Evolutionary conservation across 2,329 filamentous ascomycete genomes (phyloP).

Genomic region (Monosporascus sp.): DNA sequence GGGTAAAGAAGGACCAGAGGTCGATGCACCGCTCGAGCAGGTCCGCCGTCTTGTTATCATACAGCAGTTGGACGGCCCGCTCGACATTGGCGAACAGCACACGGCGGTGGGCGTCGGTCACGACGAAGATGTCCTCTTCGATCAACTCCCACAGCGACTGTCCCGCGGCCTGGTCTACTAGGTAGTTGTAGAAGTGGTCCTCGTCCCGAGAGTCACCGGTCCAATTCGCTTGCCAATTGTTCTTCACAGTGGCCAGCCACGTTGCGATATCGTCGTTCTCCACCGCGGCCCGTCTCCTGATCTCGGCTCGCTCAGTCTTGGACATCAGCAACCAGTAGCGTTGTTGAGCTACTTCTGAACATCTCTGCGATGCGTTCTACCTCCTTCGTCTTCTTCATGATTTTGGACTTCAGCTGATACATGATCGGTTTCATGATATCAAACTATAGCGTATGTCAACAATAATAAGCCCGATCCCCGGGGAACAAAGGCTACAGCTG

Average conservation of each 20-base stretch:
- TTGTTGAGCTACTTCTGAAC: no score
- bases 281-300: not conserved
- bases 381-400: no score
- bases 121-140: not conserved
- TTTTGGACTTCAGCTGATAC: no score
- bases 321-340: not conserved
- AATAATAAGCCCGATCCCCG: not conserved
- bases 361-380: no score
- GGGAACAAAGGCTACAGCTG: not conserved
- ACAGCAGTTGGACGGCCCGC: not conserved
- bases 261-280: not conserved
- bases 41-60: not conserved
- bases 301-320: not conserved
- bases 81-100: not conserved
- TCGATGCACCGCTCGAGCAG: not conserved
- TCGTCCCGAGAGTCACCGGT: not conserved
- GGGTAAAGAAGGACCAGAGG: not conserved
- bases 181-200: not conserved
- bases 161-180: not conserved
- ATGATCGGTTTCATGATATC: not conserved
- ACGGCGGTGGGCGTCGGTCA: not conserved
- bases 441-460: not conserved
- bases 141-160: not conserved
- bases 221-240: slow-evolving; percentile 1
- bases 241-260: not conserved